These are phyloP conservation scores for Coniochaeta sp. DNA, from an alignment of 2,329 filamentous ascomycete genomes.

Conservation along the genomic window DNA sequence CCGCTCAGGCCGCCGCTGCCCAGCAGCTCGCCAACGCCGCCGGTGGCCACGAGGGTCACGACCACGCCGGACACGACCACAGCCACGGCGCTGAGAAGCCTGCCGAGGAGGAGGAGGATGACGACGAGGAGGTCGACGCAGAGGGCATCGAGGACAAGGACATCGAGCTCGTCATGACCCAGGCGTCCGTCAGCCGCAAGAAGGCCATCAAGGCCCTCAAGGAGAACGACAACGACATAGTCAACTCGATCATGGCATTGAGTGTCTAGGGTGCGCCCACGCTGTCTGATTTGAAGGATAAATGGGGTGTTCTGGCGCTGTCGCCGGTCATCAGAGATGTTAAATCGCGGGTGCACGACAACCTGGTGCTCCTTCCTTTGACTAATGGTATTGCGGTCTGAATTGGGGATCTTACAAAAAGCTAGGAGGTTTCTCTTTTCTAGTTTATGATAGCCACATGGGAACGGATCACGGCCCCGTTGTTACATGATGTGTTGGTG, in stretches of 20 bases:
- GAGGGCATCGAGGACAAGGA: constrained; percentile 96
- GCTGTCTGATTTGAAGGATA: neutral
- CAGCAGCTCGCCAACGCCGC: constrained; percentile 83
- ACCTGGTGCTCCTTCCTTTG: too few relatives aligned
- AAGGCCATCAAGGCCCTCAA: constrained; percentile 98
- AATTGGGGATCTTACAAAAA: neutral
- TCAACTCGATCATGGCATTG: constrained; percentile 99
- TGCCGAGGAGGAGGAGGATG: constrained; percentile 77
- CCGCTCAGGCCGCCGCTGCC: constrained; percentile 90
- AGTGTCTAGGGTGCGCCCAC: constrained; percentile 53
- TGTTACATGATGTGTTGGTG: too few relatives aligned
- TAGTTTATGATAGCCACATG: neutral
- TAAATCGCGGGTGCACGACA: neutral
- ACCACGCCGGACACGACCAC: constrained; percentile 68
- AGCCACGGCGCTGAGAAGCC: constrained; percentile 68
- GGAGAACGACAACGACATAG: constrained; percentile 99
- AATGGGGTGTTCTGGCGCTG: neutral
- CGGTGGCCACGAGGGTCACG: constrained; percentile 52
- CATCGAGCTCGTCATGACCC: constrained; percentile 98
- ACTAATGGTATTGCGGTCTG: too few relatives aligned
- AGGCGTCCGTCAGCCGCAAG: constrained; percentile 93
- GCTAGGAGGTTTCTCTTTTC: neutral
- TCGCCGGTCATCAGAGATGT: neutral
- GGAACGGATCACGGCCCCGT: neutral
- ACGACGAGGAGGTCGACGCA: constrained; percentile 93